A percentile compares a stretch with the other conserved stretches of the same genome.
Conservation (phyloP, 192 early-diverging fungal species). For the Coemansia sp. region DNA sequence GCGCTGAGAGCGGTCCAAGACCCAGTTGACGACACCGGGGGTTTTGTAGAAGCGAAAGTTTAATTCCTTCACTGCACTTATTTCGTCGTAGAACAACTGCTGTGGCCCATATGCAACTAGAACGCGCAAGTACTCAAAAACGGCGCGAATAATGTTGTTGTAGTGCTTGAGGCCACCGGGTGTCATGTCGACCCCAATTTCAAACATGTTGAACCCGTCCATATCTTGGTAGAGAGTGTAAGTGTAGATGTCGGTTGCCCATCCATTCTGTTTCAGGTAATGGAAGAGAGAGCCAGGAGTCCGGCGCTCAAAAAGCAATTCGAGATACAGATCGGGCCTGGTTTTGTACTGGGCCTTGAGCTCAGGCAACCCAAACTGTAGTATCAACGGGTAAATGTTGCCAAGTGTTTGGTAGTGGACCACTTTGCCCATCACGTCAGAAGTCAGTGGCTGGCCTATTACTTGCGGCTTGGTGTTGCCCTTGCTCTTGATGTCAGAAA, state of each 20-base stretch:
- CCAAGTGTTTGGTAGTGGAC: slow-evolving; percentile 41
- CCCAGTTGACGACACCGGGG: background rate
- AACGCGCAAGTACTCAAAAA: slow-evolving; percentile 37
- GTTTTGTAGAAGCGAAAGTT: background rate
- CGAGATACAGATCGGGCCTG: background rate
- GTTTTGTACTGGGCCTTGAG: background rate
- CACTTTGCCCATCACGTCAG: slow-evolving; percentile 66
- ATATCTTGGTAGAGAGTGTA: background rate
- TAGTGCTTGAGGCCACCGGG: slow-evolving; percentile 9
- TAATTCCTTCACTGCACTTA: background rate
- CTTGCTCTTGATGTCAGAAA: slow-evolving; percentile 74
- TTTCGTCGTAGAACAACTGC: slow-evolving; percentile 7
- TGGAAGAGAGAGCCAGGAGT: background rate
- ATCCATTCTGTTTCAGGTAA: background rate
- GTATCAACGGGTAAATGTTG: background rate
- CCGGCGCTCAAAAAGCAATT: background rate
- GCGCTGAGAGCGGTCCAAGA: background rate
- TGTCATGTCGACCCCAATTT: background rate
- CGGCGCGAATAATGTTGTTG: slow-evolving; percentile 17
- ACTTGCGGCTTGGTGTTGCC: slow-evolving; percentile 59
- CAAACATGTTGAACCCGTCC: background rate
- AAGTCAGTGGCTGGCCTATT: slow-evolving; percentile 63
- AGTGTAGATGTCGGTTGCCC: background rate
- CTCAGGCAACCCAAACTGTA: background rate
- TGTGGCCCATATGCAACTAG: slow-evolving; percentile 21